Evolutionary conservation across 768 basidiomycete species (phyloP).

Genomic region (Phanerochaete carnosa): DNA sequence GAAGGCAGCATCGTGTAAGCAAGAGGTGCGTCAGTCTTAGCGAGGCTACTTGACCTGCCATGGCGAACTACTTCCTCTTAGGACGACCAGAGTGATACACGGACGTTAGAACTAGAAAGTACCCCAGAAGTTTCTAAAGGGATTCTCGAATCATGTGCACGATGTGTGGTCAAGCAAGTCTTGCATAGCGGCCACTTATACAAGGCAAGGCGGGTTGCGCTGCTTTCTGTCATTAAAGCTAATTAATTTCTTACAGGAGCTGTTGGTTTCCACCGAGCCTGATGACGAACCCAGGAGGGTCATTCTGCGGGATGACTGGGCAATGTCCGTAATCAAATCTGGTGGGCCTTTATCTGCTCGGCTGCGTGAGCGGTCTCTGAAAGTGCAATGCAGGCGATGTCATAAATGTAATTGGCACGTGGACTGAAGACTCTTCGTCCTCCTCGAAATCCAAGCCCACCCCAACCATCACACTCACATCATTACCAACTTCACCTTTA

Average conservation of each 20-base stretch:
- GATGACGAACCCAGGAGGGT: conserved; percentile 43
- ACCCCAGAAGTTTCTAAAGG: conserved; percentile 12
- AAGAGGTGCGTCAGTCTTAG: not conserved
- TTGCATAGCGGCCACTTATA: conserved; percentile 34
- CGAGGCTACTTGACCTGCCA: not conserved
- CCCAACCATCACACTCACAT: conserved; percentile 54
- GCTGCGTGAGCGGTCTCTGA: not conserved
- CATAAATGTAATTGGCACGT: conserved; percentile 69
- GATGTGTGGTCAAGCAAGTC: conserved; percentile 54
- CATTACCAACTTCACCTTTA: conserved; percentile 48
- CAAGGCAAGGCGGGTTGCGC: conserved; percentile 34
- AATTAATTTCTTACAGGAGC: conserved; percentile 32
- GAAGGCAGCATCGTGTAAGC: conserved; percentile 31
- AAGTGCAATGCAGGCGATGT: conserved; percentile 57
- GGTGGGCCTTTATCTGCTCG: conserved; percentile 40
- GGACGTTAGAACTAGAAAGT: not conserved
- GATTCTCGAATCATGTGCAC: conserved; percentile 39
- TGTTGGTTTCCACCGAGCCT: conserved; percentile 46
- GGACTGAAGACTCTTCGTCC: conserved; percentile 27
- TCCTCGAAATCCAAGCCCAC: conserved; percentile 33
- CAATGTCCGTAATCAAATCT: conserved; percentile 51
- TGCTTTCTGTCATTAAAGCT: not conserved
- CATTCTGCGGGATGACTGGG: conserved; percentile 78
- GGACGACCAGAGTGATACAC: not conserved
- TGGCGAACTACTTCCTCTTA: not conserved